These are phyloP conservation scores for Penicillium aurantiogriseum DNA, from an alignment of 2,329 filamentous ascomycete genomes.

Conservation along the genomic window DNA sequence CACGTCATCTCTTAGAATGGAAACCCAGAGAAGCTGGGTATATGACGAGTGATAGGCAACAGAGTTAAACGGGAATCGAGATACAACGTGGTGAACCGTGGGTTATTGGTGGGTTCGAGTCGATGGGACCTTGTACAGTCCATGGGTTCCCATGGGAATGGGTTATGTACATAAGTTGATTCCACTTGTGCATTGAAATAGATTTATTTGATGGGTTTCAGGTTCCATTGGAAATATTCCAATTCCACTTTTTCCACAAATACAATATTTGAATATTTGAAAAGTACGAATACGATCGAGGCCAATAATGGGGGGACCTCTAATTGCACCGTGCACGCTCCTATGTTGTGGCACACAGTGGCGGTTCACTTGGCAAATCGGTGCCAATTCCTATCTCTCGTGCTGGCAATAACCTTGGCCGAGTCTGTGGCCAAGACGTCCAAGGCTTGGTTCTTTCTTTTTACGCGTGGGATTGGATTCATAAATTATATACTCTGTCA, in stretches of 20 bases:
- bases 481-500: neutral
- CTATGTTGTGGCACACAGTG: neutral
- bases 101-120: neutral
- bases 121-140: neutral
- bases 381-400: constrained; percentile 1
- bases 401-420: neutral
- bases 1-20: neutral
- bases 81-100: neutral
- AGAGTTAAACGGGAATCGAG: neutral
- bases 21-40: neutral
- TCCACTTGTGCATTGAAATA: too few species aligned
- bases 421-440: neutral
- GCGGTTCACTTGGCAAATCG: constrained; percentile 4
- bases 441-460: neutral
- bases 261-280: too few species aligned
- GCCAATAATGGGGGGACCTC: neutral
- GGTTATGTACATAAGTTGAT: neutral
- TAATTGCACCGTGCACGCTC: neutral
- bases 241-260: neutral
- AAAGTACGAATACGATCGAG: neutral
- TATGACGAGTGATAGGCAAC: neutral
- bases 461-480: neutral
- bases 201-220: too few species aligned
- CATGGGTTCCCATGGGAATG: neutral
- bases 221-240: neutral